Percentiles rank a stretch among this genome's conserved stretches.
Evolutionary conservation across 2,329 filamentous ascomycete species (phyloP).

Genomic region (Aspergillus neoniger): DNA sequence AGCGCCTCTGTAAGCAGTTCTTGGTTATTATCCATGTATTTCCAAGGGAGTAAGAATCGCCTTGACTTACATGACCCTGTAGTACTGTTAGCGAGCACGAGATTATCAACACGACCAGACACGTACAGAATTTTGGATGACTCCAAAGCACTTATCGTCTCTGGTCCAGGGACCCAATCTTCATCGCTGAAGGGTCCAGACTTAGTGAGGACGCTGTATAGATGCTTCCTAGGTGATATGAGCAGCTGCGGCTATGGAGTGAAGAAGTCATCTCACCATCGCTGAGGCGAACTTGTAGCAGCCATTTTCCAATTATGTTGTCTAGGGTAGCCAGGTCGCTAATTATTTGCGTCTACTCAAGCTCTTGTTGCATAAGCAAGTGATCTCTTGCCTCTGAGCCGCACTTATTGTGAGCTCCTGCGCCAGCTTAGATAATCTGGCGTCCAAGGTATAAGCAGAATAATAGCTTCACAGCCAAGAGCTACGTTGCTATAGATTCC

Average conservation of each 20-base stretch:
- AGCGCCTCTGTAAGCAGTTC: conserved; percentile 67
- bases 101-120: not conserved
- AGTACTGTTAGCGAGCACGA: conserved; percentile 24
- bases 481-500: not conserved
- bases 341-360: not conserved
- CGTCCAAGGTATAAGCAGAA: not conserved
- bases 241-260: conserved; percentile 11
- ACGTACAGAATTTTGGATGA: conserved; percentile 73
- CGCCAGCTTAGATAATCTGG: no score
- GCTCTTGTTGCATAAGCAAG: not conserved
- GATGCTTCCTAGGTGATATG: conserved; percentile 66
- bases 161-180: conserved; percentile 54
- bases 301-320: conserved; percentile 17
- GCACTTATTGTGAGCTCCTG: not conserved
- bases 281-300: conserved; percentile 15
- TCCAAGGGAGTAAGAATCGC: not conserved
- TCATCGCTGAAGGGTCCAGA: conserved; percentile 79
- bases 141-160: conserved; percentile 60
- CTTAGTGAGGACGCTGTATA: conserved; percentile 76
- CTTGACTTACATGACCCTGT: conserved; percentile 55
- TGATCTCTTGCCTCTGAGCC: not conserved
- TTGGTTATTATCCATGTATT: conserved; percentile 30
- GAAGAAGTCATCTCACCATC: conserved; percentile 18
- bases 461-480: not conserved
- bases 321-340: not conserved